Conservation (phyloP, 805 yeast species). For the Saturnispora silvae region DNA sequence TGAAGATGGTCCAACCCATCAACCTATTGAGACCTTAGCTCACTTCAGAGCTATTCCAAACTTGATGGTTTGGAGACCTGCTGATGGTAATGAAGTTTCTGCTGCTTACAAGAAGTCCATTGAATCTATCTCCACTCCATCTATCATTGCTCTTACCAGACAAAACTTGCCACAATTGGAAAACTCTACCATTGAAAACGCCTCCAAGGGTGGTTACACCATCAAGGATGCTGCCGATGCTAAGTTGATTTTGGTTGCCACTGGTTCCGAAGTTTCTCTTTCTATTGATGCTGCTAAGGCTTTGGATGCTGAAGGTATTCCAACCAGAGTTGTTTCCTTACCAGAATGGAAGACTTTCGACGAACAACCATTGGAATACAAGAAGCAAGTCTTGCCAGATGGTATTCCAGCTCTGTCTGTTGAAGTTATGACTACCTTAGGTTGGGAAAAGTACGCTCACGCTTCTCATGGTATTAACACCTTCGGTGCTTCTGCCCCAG, state of each 20-base stretch:
- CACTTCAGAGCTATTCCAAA: slow-evolving; percentile 82
- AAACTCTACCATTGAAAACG: slow-evolving; percentile 86
- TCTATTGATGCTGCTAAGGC: slow-evolving; percentile 74
- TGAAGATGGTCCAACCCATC: slow-evolving; percentile 92
- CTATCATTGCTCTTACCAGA: slow-evolving; percentile 70
- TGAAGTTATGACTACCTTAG: slow-evolving; percentile 84
- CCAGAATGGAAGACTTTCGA: slow-evolving; percentile 92
- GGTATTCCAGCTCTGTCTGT: slow-evolving; percentile 88
- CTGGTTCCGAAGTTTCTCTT: slow-evolving; percentile 90
- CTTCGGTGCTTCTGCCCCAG: slow-evolving; percentile 96
- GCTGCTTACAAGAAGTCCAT: slow-evolving; percentile 70
- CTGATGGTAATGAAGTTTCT: slow-evolving; percentile 82
- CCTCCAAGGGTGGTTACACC: slow-evolving; percentile 90
- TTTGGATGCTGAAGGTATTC: slow-evolving; percentile 53
- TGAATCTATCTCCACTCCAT: slow-evolving; percentile 54
- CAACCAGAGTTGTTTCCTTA: slow-evolving; percentile 77
- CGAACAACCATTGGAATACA: slow-evolving; percentile 70
- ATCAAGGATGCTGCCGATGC: slow-evolving; percentile 47
- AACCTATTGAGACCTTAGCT: slow-evolving; percentile 82
- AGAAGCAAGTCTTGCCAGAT: slow-evolving; percentile 83
- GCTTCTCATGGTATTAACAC: slow-evolving; percentile 92
- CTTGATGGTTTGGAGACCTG: slow-evolving; percentile 83
- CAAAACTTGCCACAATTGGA: slow-evolving; percentile 88
- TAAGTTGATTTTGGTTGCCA: slow-evolving; percentile 70
- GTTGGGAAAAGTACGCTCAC: slow-evolving; percentile 94